Conservation (phyloP, 768 basidiomycete species). For the Gymnopilus junonius region DNA sequence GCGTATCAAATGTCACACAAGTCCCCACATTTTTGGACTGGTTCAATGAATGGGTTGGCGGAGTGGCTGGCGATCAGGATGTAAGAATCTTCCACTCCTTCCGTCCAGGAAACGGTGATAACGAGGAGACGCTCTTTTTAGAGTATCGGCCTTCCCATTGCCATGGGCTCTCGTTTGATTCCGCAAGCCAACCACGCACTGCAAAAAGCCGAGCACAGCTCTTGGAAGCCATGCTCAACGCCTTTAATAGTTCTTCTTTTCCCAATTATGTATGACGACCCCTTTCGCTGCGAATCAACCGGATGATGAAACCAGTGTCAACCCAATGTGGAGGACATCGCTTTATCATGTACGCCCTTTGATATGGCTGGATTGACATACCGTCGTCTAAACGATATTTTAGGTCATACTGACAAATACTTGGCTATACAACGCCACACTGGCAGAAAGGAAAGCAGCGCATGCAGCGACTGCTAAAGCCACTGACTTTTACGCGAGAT, state of each 20-base stretch:
- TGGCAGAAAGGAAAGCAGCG: slow-evolving; percentile 11
- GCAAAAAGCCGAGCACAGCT: slow-evolving; percentile 15
- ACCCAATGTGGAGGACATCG: slow-evolving; percentile 29
- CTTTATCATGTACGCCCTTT: slow-evolving; percentile 28
- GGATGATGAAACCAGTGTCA: slow-evolving; percentile 24
- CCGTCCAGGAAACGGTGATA: neutral
- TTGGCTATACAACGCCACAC: slow-evolving; percentile 14
- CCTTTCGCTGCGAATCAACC: slow-evolving; percentile 19
- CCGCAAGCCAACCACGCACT: slow-evolving; percentile 29
- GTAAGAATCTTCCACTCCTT: slow-evolving; percentile 24
- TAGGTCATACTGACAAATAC: slow-evolving; percentile 21
- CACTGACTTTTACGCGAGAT: slow-evolving; percentile 25
- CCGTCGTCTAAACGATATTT: neutral
- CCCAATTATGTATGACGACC: slow-evolving; percentile 23
- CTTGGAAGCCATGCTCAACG: slow-evolving; percentile 20
- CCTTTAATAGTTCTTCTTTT: slow-evolving; percentile 17
- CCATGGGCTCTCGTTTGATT: slow-evolving; percentile 28
- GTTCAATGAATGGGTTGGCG: slow-evolving; percentile 25
- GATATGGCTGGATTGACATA: too few species aligned
- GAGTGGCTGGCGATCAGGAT: slow-evolving; percentile 23
- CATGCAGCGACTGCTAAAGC: slow-evolving; percentile 22
- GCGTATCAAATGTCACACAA: slow-evolving; percentile 22
- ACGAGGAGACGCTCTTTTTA: slow-evolving; percentile 6
- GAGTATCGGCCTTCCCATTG: slow-evolving; percentile 24
- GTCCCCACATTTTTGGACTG: slow-evolving; percentile 16